Evolutionary conservation across 2,329 filamentous ascomycete species (phyloP), one percentile per base, ranked within the genome.

Genomic region (Calonectria montana): DNA sequence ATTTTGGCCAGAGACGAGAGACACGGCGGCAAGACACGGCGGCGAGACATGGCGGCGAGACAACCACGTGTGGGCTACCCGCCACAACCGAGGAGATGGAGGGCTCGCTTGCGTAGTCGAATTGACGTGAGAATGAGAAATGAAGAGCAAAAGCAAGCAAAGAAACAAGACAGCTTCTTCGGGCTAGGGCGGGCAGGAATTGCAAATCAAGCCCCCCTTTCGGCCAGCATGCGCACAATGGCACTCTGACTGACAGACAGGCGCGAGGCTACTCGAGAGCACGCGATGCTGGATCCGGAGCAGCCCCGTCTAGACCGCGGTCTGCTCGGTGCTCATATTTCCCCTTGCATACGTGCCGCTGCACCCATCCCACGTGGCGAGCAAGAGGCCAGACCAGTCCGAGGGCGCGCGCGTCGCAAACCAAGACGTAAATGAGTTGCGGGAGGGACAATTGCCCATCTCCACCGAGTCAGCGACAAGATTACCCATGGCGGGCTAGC

Each of bases 281-380:
- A 48, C 69, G 59, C 69, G 65, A 71, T 68, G 65, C 69, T 71
- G 7, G 57, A 65, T 71, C 65, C 69, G 69, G 69, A 50, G 48
- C 12, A n/a, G 27, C 9, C 50, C 31, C 64, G 67, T 69, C 72
- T 55, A 62, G 67, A 71, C 71, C 47, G 64, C 69, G 47, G 64
- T 53, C 27, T 9, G 27, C 53, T 35, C 53, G 31, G 53, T 31
- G 45, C 10, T 16, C 23, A 15, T 27, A 27, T 41, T 62, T 69
- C 48, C 74, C 76, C 75, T 69, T 78, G 75, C 75, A 75, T 75
- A 37, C 37, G 47, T 66, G 47, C 72, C 66, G 66, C 66, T 64
- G 48, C 55, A 73, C 64, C 62, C 61, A 69, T 66, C 64, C 76
- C 75, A 78, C 76, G 76, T 78, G 76, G 76, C 74, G 67, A 41